Evolutionary conservation across 2,329 filamentous ascomycete species (phyloP).

Genomic region (Triangularia setosa): DNA sequence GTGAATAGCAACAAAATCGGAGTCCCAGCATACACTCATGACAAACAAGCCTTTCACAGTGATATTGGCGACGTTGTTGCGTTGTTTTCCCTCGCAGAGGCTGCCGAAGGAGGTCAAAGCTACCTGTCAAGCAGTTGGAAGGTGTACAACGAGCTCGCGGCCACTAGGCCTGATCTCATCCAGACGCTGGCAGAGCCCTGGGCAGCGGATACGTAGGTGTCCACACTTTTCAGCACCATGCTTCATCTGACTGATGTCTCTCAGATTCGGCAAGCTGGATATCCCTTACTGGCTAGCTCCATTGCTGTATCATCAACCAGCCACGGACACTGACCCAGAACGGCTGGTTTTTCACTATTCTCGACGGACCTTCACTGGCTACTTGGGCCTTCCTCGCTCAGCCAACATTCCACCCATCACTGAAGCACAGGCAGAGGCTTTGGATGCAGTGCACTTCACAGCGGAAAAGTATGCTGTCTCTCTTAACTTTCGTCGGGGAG

Average conservation of each 20-base stretch:
- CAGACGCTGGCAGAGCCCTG: constrained; percentile 50
- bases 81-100: constrained; percentile 51
- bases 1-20: constrained; percentile 44
- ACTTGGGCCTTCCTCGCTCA: constrained; percentile 50
- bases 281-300: constrained; percentile 47
- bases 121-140: constrained; percentile 54
- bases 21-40: constrained; percentile 55
- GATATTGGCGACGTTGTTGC: constrained; percentile 58
- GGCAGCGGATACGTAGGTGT: constrained; percentile 45
- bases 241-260: neutral
- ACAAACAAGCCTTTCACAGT: constrained; percentile 62
- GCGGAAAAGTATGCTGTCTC: constrained; percentile 44
- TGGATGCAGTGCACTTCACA: constrained; percentile 48
- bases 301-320: constrained; percentile 53
- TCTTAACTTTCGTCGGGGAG: constrained; percentile 46
- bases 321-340: constrained; percentile 43
- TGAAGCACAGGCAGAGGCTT: constrained; percentile 49
- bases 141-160: constrained; percentile 61
- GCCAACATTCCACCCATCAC: constrained; percentile 53
- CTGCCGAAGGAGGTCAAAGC: constrained; percentile 54
- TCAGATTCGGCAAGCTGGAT: constrained; percentile 48
- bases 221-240: neutral
- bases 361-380: constrained; percentile 56
- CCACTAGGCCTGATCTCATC: constrained; percentile 56
- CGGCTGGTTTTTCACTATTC: constrained; percentile 58